These are phyloP conservation scores for Nicotiana otophora DNA, from an alignment of 257 asterid genomes.

Conservation along the genomic window DNA sequence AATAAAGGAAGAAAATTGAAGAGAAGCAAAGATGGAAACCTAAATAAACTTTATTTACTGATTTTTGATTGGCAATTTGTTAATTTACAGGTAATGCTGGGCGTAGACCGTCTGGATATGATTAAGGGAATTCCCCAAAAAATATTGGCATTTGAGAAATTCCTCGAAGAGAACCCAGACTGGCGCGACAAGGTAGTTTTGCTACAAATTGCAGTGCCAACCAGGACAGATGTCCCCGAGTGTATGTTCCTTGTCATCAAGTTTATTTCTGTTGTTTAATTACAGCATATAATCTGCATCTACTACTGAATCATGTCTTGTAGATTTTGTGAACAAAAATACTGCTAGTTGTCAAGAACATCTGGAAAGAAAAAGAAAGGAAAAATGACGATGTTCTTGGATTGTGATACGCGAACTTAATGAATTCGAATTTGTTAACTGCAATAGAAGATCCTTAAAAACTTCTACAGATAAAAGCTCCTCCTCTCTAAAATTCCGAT, in stretches of 20 bases:
- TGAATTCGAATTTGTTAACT: background rate
- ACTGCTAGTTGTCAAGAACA: background rate
- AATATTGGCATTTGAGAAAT: constrained; percentile 91
- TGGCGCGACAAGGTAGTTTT: constrained; percentile 90
- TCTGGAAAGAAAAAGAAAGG: background rate
- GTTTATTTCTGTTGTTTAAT: constrained; percentile 15
- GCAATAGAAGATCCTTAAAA: background rate
- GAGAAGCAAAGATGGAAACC: background rate
- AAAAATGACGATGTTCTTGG: background rate
- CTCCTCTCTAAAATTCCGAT: background rate
- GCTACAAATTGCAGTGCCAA: constrained; percentile 93
- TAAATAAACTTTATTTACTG: background rate
- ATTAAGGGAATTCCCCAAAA: constrained; percentile 91
- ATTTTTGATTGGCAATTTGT: constrained; percentile 3
- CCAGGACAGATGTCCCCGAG: constrained; percentile 95
- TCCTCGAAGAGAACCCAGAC: constrained; percentile 85
- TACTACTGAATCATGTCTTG: background rate
- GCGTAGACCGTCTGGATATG: constrained; percentile 93
- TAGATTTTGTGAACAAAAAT: background rate
- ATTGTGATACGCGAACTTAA: background rate
- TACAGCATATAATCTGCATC: background rate
- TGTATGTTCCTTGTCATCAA: constrained; percentile 51
- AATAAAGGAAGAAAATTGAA: background rate
- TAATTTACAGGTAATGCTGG: constrained; percentile 72
- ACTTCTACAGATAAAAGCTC: background rate